A percentile compares a stretch with the other conserved stretches of the same genome.
Evolutionary conservation across 2,329 filamentous ascomycete genomes (phyloP).

Genomic region (Aspergillus amoenus): DNA sequence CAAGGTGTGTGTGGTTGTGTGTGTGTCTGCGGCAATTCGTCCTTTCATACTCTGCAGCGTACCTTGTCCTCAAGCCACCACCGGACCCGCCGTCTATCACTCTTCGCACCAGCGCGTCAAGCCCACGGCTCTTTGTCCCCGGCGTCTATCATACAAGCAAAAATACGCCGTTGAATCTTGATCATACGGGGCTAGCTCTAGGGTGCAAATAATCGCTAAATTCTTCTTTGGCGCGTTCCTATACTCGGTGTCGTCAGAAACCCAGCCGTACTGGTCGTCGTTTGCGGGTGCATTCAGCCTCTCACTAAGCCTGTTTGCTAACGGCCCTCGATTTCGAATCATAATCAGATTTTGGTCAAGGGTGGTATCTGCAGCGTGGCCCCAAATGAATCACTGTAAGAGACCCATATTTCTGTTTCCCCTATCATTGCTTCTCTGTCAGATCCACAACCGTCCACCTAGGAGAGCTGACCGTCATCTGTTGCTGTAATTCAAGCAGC

Average conservation of each 20-base stretch:
- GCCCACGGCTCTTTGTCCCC: slow-evolving; percentile 5
- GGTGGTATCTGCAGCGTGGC: slow-evolving; percentile 1
- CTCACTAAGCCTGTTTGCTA: slow-evolving; percentile 21
- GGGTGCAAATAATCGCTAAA: slow-evolving; percentile 3
- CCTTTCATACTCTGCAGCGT: slow-evolving; percentile 1
- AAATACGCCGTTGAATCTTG: slow-evolving; percentile 14
- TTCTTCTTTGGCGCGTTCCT: slow-evolving; percentile 15
- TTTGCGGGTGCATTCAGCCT: slow-evolving; percentile 21
- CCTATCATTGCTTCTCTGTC: slow-evolving; percentile 15
- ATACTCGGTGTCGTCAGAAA: slow-evolving; percentile 13
- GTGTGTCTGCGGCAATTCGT: neutral
- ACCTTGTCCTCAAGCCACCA: slow-evolving; percentile 1
- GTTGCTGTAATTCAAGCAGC: slow-evolving; percentile 10
- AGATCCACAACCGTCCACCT: neutral
- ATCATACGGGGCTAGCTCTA: slow-evolving; percentile 6
- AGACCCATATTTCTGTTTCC: slow-evolving; percentile 6
- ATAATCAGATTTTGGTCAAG: neutral
- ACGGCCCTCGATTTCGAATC: slow-evolving; percentile 11
- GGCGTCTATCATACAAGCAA: neutral
- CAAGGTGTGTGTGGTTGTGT: neutral
- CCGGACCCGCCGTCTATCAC: neutral
- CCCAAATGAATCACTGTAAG: slow-evolving; percentile 27
- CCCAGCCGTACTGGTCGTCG: slow-evolving; percentile 20
- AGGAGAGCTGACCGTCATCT: neutral
- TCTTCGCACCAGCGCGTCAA: neutral